These are phyloP conservation scores for Fusarium xylarioides DNA, from an alignment of 2,329 filamentous ascomycete genomes.

Conservation along the genomic window DNA sequence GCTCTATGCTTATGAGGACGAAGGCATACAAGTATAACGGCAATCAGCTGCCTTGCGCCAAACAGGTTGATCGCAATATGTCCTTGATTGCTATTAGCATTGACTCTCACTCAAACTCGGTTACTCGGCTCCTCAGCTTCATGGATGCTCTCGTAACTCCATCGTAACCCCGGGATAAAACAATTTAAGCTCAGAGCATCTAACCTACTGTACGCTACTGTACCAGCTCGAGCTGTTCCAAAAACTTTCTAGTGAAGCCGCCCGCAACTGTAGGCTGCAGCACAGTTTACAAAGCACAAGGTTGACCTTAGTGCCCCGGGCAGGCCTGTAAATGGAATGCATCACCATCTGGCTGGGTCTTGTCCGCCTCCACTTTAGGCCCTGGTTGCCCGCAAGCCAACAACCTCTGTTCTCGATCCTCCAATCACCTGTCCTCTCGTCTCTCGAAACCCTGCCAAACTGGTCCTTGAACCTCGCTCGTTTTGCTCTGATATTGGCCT, in stretches of 20 bases:
- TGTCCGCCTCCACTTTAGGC: conserved; percentile 28
- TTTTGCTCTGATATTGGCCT: conserved; percentile 34
- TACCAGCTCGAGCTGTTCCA: not conserved
- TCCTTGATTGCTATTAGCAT: not conserved
- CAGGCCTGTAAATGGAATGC: conserved; percentile 16
- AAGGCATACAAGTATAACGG: not conserved
- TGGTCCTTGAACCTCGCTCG: conserved; percentile 39
- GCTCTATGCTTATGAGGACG: not conserved
- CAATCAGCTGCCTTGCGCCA: not conserved
- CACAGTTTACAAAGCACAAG: not conserved
- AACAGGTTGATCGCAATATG: not conserved
- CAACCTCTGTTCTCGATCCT: conserved; percentile 33
- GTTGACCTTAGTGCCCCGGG: conserved; percentile 8
- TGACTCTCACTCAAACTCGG: not conserved
- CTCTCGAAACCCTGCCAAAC: conserved; percentile 38
- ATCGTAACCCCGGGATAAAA: not conserved
- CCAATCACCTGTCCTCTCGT: conserved; percentile 38
- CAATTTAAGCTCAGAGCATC: not conserved
- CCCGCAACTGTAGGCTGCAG: conserved; percentile 21
- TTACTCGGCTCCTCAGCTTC: not conserved
- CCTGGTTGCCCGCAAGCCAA: conserved; percentile 30
- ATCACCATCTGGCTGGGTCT: conserved; percentile 29
- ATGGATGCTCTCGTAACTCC: not conserved
- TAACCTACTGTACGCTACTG: conserved; percentile 1
- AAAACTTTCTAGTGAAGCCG: not conserved